Percentiles rank a stretch among this genome's conserved stretches.
Conservation (phyloP, 345 rosid species). For the Eucalyptus viminalis region DNA sequence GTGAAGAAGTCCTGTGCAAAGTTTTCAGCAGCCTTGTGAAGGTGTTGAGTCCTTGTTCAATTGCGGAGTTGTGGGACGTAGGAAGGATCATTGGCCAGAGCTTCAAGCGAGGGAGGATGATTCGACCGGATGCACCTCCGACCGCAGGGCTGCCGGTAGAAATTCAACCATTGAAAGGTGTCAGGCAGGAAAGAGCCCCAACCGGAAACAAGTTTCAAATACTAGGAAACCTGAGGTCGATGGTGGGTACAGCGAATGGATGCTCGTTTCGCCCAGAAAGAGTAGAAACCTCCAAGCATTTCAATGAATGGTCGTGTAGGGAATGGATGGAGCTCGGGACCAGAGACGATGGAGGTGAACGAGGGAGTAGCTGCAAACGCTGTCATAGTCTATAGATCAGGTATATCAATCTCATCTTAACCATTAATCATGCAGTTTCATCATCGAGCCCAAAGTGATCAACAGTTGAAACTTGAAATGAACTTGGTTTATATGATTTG, state of each 20-base stretch:
- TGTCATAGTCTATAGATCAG: background rate
- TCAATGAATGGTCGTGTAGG: background rate
- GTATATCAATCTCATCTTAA: background rate
- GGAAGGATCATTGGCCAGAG: background rate
- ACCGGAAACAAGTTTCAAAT: background rate
- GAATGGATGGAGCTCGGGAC: background rate
- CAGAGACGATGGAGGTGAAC: background rate
- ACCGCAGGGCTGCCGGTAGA: background rate
- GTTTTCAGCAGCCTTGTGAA: background rate
- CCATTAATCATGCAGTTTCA: background rate
- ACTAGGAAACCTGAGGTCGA: background rate
- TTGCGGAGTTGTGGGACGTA: background rate
- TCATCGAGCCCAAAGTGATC: background rate
- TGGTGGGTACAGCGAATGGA: background rate
- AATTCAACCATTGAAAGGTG: background rate
- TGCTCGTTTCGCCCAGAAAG: background rate
- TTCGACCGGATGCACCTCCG: background rate
- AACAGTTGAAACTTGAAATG: background rate
- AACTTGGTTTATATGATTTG: background rate
- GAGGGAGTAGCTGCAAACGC: background rate
- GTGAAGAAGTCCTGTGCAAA: background rate
- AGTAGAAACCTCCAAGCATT: background rate
- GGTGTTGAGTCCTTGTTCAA: background rate
- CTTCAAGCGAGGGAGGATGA: background rate
- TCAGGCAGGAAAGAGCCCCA: background rate